Percentiles rank a stretch among this genome's conserved stretches.
Evolutionary conservation across 2,329 filamentous ascomycete species (phyloP).

Genomic region (Venturia nashicola): DNA sequence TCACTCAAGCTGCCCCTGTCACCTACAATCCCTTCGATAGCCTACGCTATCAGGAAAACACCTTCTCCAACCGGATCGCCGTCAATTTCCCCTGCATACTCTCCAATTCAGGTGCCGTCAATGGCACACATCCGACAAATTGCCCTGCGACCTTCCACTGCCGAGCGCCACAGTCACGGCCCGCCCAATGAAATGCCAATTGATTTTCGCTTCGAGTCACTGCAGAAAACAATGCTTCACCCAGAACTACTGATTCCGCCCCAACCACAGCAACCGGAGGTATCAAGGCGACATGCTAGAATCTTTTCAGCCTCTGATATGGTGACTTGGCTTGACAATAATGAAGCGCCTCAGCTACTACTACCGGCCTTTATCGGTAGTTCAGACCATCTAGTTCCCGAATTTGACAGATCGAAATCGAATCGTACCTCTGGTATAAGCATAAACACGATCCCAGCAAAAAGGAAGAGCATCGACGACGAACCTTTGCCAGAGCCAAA

Average conservation of each 20-base stretch:
- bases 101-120: background rate
- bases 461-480: background rate
- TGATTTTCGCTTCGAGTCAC: background rate
- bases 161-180: background rate
- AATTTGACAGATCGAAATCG: background rate
- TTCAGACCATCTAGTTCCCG: background rate
- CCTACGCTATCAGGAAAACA: background rate
- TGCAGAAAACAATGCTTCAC: background rate
- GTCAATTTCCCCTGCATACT: background rate
- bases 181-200: background rate
- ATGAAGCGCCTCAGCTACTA: background rate
- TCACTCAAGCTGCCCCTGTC: background rate
- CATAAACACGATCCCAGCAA: background rate
- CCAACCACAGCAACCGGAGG: background rate
- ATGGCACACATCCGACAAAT: background rate
- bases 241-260: background rate
- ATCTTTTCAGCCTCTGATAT: background rate
- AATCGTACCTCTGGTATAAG: background rate
- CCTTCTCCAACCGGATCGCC: background rate
- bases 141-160: background rate
- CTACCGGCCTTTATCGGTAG: background rate
- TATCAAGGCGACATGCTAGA: background rate
- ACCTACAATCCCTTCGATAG: background rate
- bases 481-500: background rate
- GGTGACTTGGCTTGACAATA: background rate